Base-by-base conservation (phyloP, 768 basidiomycete genomes). In the Suillus lakei region DNA sequence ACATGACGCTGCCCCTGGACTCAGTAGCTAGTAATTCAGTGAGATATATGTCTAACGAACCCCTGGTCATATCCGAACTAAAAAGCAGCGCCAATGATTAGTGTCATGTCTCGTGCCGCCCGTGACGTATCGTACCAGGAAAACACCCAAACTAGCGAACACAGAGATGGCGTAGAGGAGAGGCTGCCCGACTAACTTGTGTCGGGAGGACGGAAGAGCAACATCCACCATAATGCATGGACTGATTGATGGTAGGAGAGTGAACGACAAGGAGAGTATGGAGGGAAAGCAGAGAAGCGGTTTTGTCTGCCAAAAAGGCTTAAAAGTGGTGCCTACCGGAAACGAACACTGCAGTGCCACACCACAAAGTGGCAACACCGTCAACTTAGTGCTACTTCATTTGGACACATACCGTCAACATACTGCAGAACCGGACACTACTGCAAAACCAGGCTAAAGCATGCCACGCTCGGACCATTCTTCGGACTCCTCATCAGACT, bases 31-130 rank as follows among this genome's bases (percentile, higher is more conserved):
- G 26, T 4, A 55, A 62, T 51, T 56, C 61, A 69, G 69, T 67
- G 58, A 55, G 65, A 66, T 34, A 34, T 18, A 55, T 23, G 62
- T 32, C 15, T 54, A 23, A 34, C 58, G 53, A 72, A 92, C 92
- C 92, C 92, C 83, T 94, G 92, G 78, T 93, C 91, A 84, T 93
- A 93, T 63, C 92, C 91, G 75, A 92, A 92, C 91, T 92, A 65
- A 60, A 67, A 44, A 61, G 32, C 55, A 50, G 64, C 10, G 28
- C 68, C 53, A 13, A 60, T 34, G 38, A 16, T 56, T 55, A 23
- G 23, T n/a, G 46, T 53, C 36, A 61, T 30, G n/a, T 30, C 43
- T 48, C 60, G 60, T 59, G 54, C 55, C 70, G 4, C 9, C n/a
- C 8, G 7, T 30, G 62, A 41, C 18, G 58, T 10, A 15, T 82